Evolutionary conservation across 257 asterid species (phyloP).

Genomic region (Ilex aquifolium): DNA sequence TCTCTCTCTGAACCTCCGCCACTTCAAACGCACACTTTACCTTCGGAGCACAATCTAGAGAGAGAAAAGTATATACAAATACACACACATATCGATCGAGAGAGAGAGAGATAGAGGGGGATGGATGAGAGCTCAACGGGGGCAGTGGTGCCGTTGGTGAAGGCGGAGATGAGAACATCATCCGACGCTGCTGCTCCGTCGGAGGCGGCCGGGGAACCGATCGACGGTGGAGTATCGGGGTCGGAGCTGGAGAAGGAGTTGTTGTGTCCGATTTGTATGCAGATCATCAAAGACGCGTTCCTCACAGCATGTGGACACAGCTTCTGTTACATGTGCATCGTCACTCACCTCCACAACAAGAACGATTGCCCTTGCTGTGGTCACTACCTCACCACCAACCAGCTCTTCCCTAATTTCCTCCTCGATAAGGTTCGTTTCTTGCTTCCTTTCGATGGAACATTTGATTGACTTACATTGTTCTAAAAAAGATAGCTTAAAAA

Average conservation of each 20-base stretch:
- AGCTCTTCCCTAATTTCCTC: conserved; percentile 78
- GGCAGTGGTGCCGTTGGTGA: conserved; percentile 33
- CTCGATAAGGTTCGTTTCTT: conserved; percentile 61
- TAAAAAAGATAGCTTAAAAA: too few species aligned
- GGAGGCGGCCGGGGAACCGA: conserved; percentile 13
- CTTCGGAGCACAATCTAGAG: too few species aligned
- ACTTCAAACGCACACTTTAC: neutral
- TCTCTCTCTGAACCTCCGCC: neutral
- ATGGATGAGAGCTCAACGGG: conserved; percentile 42
- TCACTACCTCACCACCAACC: conserved; percentile 51
- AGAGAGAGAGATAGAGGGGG: neutral
- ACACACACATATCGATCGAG: neutral
- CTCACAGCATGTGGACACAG: conserved; percentile 78
- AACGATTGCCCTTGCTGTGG: conserved; percentile 80
- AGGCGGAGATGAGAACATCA: conserved; percentile 5
- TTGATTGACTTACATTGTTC: too few species aligned
- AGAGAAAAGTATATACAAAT: too few species aligned
- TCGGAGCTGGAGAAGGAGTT: conserved; percentile 44
- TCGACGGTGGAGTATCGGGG: conserved; percentile 2
- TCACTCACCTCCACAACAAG: conserved; percentile 77
- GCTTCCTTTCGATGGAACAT: neutral
- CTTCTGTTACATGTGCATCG: conserved; percentile 83
- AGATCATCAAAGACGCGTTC: conserved; percentile 64
- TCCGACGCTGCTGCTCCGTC: conserved; percentile 11
- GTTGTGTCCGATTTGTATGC: conserved; percentile 80